A percentile compares a stretch with the other conserved stretches of the same genome.
Conservation (phyloP, 2,329 filamentous ascomycete genomes). For the Orbilia brochopaga region DNA sequence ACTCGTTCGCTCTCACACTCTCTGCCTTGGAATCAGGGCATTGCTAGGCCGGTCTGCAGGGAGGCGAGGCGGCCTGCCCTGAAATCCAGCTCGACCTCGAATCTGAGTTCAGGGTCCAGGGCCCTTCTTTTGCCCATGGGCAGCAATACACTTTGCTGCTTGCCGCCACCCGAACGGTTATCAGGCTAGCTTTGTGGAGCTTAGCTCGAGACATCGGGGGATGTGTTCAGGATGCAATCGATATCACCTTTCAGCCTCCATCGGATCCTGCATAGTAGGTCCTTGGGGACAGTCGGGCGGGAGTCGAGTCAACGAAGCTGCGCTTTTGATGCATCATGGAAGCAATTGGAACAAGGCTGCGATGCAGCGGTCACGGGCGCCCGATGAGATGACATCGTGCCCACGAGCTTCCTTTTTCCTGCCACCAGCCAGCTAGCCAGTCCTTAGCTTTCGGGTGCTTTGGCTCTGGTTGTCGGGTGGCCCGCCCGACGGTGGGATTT, state of each 20-base stretch:
- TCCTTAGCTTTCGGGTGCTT: not conserved
- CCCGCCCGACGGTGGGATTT: not conserved
- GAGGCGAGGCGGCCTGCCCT: conserved; percentile 4
- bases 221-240: not conserved
- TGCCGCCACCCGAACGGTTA: conserved; percentile 3
- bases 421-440: not conserved
- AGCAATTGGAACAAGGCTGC: too few relatives aligned
- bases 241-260: conserved; percentile 1
- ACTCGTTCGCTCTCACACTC: not conserved
- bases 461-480: not conserved
- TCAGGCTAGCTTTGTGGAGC: not conserved
- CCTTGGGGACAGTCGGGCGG: too few relatives aligned
- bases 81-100: conserved; percentile 4
- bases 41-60: not conserved
- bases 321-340: not conserved
- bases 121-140: not conserved
- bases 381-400: too few relatives aligned
- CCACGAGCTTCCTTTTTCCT: not conserved
- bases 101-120: conserved; percentile 1
- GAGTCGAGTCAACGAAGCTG: not conserved
- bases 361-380: too few relatives aligned
- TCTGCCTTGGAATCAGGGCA: not conserved
- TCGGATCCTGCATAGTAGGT: not conserved
- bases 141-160: not conserved
- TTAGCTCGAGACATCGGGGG: not conserved